Base-by-base conservation (phyloP, 805 yeast species). In the Kluyveromyces starmeri region DNA sequence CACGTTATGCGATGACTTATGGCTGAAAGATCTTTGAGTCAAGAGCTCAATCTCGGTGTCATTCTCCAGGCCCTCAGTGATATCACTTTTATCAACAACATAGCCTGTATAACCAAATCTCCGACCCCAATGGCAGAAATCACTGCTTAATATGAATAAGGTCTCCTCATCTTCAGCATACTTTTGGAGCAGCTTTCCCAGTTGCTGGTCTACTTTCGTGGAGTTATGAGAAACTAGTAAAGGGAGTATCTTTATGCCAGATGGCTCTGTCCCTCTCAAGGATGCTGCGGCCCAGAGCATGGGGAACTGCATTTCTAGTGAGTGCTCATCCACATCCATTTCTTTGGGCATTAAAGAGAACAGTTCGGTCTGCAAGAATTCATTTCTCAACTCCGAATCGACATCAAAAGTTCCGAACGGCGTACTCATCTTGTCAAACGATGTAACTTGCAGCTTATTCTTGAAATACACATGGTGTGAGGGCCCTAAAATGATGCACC, bases 281-380 rank as follows among this genome's bases (percentile, higher is more conserved):
- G 72, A 67, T 46, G 71, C 67, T 7, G 83, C 60, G 40, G 73
- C 78, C n/a, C 35, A 44, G 20, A 50, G 32, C 57, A 47, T 54
- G 0, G 97, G 95, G 51, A 80, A 70, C 57, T 92, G 97, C 95
- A 92, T 83, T 50, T 92, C 98, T 48, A 92, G 73, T 34, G 92
- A 79, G 55, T 92, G 98, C 54, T 92, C 98, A 12, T 79, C 81
- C 39, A 77, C 75, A 54, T 92, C 98, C 10, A 67, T 67, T 0
- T 64, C 69, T 2, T 55, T 42, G 18, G 65, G 55, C 94, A 86
- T 81, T 11, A 38, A 33, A 3, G 14, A 37, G 12, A 33, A 36
- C 7, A 28, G 32, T 2, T 32, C 35, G 15, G 22, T 37, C 11
- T 38, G 33, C 3, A 65, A 38, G 25, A 80, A 50, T 12, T 59